Conservation (phyloP, 495 filamentous ascomycete genomes). For the Hypoxylon perforatum region DNA sequence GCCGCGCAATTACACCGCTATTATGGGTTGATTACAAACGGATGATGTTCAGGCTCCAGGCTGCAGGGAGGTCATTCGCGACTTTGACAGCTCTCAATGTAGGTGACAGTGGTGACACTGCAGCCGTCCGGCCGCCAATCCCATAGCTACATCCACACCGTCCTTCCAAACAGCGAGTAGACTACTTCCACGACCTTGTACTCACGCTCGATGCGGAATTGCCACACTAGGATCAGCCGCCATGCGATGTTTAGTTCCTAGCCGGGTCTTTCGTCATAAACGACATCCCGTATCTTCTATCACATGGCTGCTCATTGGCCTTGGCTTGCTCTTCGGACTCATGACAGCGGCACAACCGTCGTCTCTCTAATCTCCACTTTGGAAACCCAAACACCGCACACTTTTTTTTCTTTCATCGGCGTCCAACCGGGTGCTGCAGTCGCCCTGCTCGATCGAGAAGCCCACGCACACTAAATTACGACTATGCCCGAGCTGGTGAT, state of each 20-base stretch:
- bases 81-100: slow-evolving; percentile 27
- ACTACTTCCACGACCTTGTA: slow-evolving; percentile 20
- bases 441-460: slow-evolving; percentile 18
- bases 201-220: slow-evolving; percentile 24
- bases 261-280: slow-evolving; percentile 40
- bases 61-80: slow-evolving; percentile 38
- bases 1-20: slow-evolving; percentile 24
- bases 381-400: slow-evolving; percentile 13
- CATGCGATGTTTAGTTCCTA: slow-evolving; percentile 22
- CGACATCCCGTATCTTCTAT: slow-evolving; percentile 29
- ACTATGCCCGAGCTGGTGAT: slow-evolving; percentile 29
- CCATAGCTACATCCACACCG: slow-evolving; percentile 22
- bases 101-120: slow-evolving; percentile 41
- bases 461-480: slow-evolving; percentile 8
- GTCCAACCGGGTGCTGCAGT: slow-evolving; percentile 28
- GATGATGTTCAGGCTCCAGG: slow-evolving; percentile 26
- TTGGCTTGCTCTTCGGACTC: slow-evolving; percentile 29
- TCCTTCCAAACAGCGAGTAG: slow-evolving; percentile 29
- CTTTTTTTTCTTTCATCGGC: slow-evolving; percentile 9
- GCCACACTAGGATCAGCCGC: slow-evolving; percentile 37
- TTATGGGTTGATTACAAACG: slow-evolving; percentile 28
- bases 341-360: slow-evolving; percentile 34
- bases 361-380: slow-evolving; percentile 29
- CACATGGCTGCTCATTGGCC: slow-evolving; percentile 29
- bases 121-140: slow-evolving; percentile 28